A percentile compares a stretch with the other conserved stretches of the same genome.
Conservation (phyloP, 768 basidiomycete species). For the Naganishia antarctica region DNA sequence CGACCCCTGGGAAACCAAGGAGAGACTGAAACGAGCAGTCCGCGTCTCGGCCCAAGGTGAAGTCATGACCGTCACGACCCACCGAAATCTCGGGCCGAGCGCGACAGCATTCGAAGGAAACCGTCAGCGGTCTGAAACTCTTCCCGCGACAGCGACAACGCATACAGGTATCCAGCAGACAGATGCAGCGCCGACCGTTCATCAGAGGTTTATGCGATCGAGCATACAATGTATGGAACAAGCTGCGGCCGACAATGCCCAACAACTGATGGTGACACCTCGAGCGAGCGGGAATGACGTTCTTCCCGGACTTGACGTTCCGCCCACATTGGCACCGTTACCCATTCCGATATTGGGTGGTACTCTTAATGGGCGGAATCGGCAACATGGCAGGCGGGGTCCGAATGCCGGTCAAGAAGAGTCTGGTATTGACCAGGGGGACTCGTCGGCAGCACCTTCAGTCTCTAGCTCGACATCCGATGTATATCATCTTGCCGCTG, state of each 20-base stretch:
- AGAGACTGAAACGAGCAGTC: conserved; percentile 10
- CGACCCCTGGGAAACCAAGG: conserved; percentile 12
- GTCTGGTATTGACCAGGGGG: neutral
- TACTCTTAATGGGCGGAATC: too few relatives aligned
- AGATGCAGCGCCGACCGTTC: neutral
- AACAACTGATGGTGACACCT: neutral
- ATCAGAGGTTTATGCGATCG: neutral
- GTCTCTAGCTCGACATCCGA: conserved; percentile 6
- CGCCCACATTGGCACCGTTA: neutral
- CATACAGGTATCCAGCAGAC: neutral
- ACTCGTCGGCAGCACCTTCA: conserved; percentile 2
- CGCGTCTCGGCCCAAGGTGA: conserved; percentile 13
- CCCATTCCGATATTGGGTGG: neutral
- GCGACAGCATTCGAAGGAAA: neutral
- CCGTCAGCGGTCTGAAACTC: neutral
- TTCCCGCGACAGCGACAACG: too few relatives aligned
- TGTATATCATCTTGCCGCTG: neutral
- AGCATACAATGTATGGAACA: conserved; percentile 2
- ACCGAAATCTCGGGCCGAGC: conserved; percentile 2
- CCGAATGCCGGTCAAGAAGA: neutral
- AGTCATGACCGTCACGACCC: conserved; percentile 8
- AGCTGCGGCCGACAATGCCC: neutral
- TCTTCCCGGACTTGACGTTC: neutral
- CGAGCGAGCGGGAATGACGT: neutral
- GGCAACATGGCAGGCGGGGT: neutral